Conservation (phyloP, 495 filamentous ascomycete genomes). For the Margaritispora aquatica region DNA sequence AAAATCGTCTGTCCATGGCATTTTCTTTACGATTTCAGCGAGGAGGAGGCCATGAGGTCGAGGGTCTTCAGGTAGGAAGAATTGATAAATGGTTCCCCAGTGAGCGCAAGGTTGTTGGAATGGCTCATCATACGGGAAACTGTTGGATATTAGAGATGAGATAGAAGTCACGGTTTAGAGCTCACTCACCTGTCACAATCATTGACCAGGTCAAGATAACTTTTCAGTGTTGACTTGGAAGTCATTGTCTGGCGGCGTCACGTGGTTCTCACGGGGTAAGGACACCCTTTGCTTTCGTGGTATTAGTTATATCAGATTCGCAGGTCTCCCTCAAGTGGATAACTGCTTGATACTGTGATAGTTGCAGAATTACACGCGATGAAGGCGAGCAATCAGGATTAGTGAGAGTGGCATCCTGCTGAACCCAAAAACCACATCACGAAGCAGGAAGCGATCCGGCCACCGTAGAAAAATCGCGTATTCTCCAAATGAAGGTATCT, state of each 20-base stretch:
- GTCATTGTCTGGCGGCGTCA: background rate
- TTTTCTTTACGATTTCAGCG: slow-evolving; percentile 33
- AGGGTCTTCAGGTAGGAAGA: slow-evolving; percentile 29
- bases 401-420: too few species aligned
- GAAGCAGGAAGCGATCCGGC: too few species aligned
- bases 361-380: too few species aligned
- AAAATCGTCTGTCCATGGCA: slow-evolving; percentile 40
- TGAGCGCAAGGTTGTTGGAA: slow-evolving; percentile 13
- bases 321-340: too few species aligned
- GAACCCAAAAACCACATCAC: too few species aligned
- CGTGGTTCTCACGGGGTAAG: too few species aligned
- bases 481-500: background rate
- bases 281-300: too few species aligned
- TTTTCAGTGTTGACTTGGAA: slow-evolving; percentile 1
- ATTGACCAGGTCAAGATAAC: slow-evolving; percentile 17
- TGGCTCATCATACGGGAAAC: slow-evolving; percentile 16
- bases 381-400: too few species aligned
- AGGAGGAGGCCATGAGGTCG: slow-evolving; percentile 38
- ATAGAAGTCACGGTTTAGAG: background rate
- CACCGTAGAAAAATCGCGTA: background rate
- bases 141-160: background rate
- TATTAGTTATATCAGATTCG: too few species aligned
- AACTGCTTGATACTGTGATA: too few species aligned
- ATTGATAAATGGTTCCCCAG: slow-evolving; percentile 25
- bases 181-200: slow-evolving; percentile 14